phyloP scores from a whole-genome alignment of 352 stramenopile genomes.

The Globisporangium parvum region DNA sequence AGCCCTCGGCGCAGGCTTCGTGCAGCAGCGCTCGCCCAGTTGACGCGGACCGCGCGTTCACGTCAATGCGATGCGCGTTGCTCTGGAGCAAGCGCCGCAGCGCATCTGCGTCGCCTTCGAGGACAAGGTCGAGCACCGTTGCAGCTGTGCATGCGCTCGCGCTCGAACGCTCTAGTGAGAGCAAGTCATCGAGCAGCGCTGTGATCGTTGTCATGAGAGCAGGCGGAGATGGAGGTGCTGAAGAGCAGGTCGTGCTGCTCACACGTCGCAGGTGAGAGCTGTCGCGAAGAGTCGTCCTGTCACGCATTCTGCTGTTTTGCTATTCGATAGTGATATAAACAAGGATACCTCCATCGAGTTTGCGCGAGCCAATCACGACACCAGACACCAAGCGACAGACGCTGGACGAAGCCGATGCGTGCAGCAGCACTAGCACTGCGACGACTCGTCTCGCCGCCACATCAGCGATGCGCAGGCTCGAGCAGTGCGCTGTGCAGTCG shows the following conservation, averaged over 20 bases:
- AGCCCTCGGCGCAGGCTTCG: slow-evolving; percentile 45
- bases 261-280: background rate
- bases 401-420: background rate
- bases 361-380: background rate
- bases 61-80: background rate
- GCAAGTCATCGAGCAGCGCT: slow-evolving; percentile 44
- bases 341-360: too few relatives aligned
- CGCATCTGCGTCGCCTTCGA: slow-evolving; percentile 21
- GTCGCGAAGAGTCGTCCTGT: too few relatives aligned
- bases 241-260: background rate
- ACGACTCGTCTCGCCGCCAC: slow-evolving; percentile 12
- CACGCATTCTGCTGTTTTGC: too few relatives aligned
- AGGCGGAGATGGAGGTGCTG: too few relatives aligned
- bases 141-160: background rate
- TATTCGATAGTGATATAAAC: too few relatives aligned
- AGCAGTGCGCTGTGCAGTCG: background rate
- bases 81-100: slow-evolving; percentile 19
- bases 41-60: slow-evolving; percentile 31
- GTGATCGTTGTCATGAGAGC: background rate
- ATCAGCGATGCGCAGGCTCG: background rate
- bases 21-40: slow-evolving; percentile 55
- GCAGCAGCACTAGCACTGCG: slow-evolving; percentile 14
- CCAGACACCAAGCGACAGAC: background rate
- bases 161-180: slow-evolving; percentile 14
- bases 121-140: slow-evolving; percentile 23